Evolutionary conservation across 441 rosid species (phyloP), one percentile per base, ranked within the genome.

Genomic region (Heliophila coronopifolia): DNA sequence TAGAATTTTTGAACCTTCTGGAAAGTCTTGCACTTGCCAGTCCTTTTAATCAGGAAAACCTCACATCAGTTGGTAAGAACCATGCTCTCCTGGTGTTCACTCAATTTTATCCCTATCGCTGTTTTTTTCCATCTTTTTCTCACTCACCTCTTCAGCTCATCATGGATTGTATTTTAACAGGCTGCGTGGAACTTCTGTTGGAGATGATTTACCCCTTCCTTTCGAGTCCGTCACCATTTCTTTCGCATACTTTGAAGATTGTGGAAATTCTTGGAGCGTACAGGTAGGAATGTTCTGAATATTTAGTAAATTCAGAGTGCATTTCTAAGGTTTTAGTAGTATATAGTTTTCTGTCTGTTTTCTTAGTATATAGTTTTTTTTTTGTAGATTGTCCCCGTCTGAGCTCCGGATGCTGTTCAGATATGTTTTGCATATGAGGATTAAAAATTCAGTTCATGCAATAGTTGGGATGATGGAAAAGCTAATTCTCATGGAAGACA

Each of bases 181-280:
- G 95, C 59, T 94, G 99, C 35, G 93, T 91, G 74, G 98, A 94
- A 61, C 96, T 94, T 69, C 67, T 94, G 36, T 67, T 94, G 84
- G 98, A 87, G 76, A 87, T 73, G 17, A 80, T 94, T 67, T 86
- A 73, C 45, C 99, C 98, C 7, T 94, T 87, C 57, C 93, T 94
- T 57, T 63, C 69, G n/a, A 83, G 95, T 35, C 80, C 95, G 68
- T 90, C 97, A 70, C 80, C 84, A 0, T 64, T 94, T 47, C 94
- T 87, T 53, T 80, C 81, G 17, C 67, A 85, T 78, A 77, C 86
- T 61, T 61, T 94, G 83, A 94, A 83, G 80, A 94, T 87, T 73
- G 89, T 94, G 67, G 97, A 90, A 75, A 77, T 75, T 74, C 94
- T 94, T 65, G 99, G 99, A 58, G 87, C 99, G n/a, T 87, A 94